Evolutionary conservation across 108 stramenopile genomes (phyloP), one percentile per base, ranked within the genome.

Genomic region (Fistulifera pelliculosa): DNA sequence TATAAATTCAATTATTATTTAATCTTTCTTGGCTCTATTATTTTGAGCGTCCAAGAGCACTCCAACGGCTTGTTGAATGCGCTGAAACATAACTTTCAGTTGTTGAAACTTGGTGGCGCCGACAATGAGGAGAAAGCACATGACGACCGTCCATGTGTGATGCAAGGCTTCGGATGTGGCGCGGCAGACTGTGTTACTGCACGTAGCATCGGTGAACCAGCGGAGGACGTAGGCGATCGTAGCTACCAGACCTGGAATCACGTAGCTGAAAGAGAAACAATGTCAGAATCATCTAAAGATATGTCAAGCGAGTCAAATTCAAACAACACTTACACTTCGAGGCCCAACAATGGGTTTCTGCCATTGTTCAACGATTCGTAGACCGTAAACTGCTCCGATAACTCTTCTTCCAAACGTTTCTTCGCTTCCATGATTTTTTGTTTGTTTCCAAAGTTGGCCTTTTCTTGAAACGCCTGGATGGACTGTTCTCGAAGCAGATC

Each of bases 371-470:
- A 64, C 27, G 74, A 83, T 18, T 42, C 38, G 73, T 92, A 95
- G 19, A 89, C 70, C 18, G 74, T 71, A 50, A 66, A 83, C 28
- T 79, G 70, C 21, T 83, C 75, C 38, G 69, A 59, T 25, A 97
- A 81, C 57, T 82, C 69, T 6, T 68, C 68, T 31, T 78, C 24
- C 4, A 94, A 75, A 41, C 61, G 62, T 27, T 67, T 62, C 24
- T 85, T 73, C 16, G 86, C 77, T 12, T 70, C 77, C 27, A 69
- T 58, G 54, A 96, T 94, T 21, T 67, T 70, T 13, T 62, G 79
- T 41, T 71, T 58, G 53, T 74, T 87, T 1, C 98, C 98, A 77
- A 99, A 96, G 47, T 82, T 95, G 14, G 98, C 98, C 44, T 93
- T 91, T 2, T 68, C 68, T 35, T 94, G 81, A 59, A 98, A 99